A percentile compares a stretch with the other conserved stretches of the same genome.
Evolutionary conservation across 2,329 filamentous ascomycete genomes (phyloP).

Genomic region (Colletotrichum shisoi): DNA sequence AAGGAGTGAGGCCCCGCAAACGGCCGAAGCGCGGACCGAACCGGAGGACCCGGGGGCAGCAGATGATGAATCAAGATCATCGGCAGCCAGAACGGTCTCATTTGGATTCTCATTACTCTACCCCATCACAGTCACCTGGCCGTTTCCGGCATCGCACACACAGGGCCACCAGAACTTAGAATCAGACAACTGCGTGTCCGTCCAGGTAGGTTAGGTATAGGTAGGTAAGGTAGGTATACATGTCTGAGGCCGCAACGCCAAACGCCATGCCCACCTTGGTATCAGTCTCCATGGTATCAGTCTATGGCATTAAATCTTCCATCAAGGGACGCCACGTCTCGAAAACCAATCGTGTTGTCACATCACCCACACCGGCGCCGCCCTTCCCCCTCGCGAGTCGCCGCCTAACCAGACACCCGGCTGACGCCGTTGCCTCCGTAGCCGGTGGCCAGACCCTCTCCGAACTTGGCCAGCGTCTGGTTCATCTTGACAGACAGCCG

Average conservation of each 20-base stretch:
- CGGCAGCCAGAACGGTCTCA: too few species aligned
- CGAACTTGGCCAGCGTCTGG: conserved; percentile 11
- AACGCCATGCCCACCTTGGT: too few species aligned
- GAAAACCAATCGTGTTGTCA: not conserved
- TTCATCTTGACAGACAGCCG: conserved; percentile 20
- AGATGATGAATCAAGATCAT: too few species aligned
- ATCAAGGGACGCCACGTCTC: not conserved
- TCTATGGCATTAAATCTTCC: conserved; percentile 9
- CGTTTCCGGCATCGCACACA: not conserved
- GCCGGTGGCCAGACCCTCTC: conserved; percentile 7
- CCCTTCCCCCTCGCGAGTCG: too few species aligned
- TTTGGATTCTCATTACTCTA: too few species aligned
- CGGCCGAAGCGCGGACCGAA: too few species aligned
- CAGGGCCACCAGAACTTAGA: not conserved
- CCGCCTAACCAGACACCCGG: not conserved
- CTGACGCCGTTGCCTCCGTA: conserved; percentile 14
- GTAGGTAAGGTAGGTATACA: too few species aligned
- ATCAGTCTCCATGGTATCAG: conserved; percentile 5
- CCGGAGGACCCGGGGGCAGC: too few species aligned
- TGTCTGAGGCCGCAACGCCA: not conserved
- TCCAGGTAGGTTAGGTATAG: conserved; percentile 1
- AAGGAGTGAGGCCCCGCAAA: too few species aligned
- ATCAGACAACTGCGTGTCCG: not conserved
- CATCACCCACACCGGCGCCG: not conserved
- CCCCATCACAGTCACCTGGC: too few species aligned